Evolutionary conservation across 306 rosid genomes (phyloP), one percentile per base, ranked within the genome.

Genomic region (Sophora flavescens): DNA sequence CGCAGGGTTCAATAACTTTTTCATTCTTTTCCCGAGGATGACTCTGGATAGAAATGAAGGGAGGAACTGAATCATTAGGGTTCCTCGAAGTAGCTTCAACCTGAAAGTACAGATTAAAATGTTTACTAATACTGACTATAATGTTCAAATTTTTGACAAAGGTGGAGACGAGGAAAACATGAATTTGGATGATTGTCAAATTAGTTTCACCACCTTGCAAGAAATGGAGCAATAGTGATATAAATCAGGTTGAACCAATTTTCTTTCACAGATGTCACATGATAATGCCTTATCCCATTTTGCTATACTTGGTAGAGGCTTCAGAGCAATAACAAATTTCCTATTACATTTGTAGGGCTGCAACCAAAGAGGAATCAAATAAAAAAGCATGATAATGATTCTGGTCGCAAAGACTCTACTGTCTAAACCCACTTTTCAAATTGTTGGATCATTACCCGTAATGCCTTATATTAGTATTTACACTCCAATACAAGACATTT

Each of bases 291-390:
- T 77, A 32, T 3, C 11, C 26, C 38, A 50, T 53, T 33, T 44
- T 5, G 8, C 42, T 6, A 56, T 12, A 15, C 80, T 70, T 6
- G 86, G 84, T 38, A 82, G 79, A 51, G 88, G 84, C 62, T 66
- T 79, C 60, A 78, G 70, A 48, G 84, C 61, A 54, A 85, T 58
- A 39, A 78, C 59, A 74, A 52, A 26, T 15, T 53, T 33, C 39
- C 70, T 75, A 36, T 85, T 78, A 82, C 80, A 56, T 28, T 53
- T 64, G 38, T 78, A 85, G 4, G 82, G 79, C 88, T 85, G 72
- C 41, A 61, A 36, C 9, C 38, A 74, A 54, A 33, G 30, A 64
- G 12, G 39, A 17, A 52, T 73, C 10, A 45, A 38, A 39, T 51
- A 3, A 3, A 22, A 48, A 39, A 63, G 6, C 35, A 39, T 6